Base-by-base conservation (phyloP, 164 flowering plant genomes). In the Chloranthus sessilifolius region DNA sequence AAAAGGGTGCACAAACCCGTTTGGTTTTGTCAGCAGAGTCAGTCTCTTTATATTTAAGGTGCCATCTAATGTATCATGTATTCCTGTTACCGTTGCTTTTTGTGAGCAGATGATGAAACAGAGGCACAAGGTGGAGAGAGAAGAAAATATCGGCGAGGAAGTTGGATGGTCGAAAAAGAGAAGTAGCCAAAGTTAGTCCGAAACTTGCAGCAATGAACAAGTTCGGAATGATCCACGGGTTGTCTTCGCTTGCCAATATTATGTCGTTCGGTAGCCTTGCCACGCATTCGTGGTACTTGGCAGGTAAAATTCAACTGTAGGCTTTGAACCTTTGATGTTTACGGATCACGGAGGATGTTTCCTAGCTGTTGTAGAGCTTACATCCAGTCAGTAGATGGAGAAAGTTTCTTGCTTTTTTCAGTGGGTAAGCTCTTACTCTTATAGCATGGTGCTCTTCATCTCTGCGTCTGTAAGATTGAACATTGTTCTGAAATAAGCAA, bases 161-260 rank as follows among this genome's bases (percentile, higher is more conserved):
- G 55, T 82, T 50, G 97, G 97, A 44, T 73, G 92, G 97, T 55
- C 95, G 14, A 83, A 89, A 75, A 89, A 89, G 44, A 57, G 86
- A 85, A 60, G 79, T 38, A 19, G 92, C 97, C 34, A 85, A 86
- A 73, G 62, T 23, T 26, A 80, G 75, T 40, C 92, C 97, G 44
- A 77, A 89, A 67, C 88, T 89, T 55, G 79, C 81, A 30, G 81
- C 88, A 23, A 85, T 89, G 95, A 89, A 89, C 77, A 89, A 89
- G 84, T 89, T 89, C 51, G 97, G 97, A 33, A 89, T 89, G 97
- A 85, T 89, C 61, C 97, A 89, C 44, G 92, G 97, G 1, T 51
- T 89, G 28, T 89, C 96, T 1, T 88, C 97, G 19, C 92, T 89
- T 33, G 81, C 95, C 16, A 89, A 89, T 54, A 80, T 89, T 38